Conservation (phyloP, 2,329 filamentous ascomycete species). For the Cercospora nicotianae region DNA sequence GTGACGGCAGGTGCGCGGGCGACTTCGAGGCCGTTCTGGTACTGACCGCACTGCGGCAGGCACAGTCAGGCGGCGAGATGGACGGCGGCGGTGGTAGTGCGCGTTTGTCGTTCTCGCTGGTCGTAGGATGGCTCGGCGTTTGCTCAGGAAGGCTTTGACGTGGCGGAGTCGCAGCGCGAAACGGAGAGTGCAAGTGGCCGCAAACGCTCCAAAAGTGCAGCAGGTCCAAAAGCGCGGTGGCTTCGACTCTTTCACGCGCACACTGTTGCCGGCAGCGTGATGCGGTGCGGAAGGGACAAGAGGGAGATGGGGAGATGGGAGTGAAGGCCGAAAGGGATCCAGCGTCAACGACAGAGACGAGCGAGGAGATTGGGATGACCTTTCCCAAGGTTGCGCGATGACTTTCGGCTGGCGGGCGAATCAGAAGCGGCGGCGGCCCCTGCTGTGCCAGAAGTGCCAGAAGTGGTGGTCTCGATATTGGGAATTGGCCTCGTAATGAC, state of each 20-base stretch:
- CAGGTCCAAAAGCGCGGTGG: not conserved
- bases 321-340: not conserved
- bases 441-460: not conserved
- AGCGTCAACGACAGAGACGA: slow-evolving; percentile 2
- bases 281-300: slow-evolving; percentile 3
- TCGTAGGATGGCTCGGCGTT: slow-evolving; percentile 7
- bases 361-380: slow-evolving; percentile 4
- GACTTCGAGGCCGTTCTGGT: not conserved
- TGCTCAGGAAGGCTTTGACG: slow-evolving; percentile 14
- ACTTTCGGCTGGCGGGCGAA: not conserved
- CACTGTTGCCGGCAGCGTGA: slow-evolving; percentile 20
- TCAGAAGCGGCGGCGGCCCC: not conserved
- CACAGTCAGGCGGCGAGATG: slow-evolving; percentile 4
- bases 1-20: slow-evolving; percentile 5
- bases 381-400: not conserved
- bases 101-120: slow-evolving; percentile 14
- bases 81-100: slow-evolving; percentile 7
- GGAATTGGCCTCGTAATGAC: not conserved
- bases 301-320: slow-evolving; percentile 7
- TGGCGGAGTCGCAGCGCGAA: slow-evolving; percentile 18
- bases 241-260: slow-evolving; percentile 13
- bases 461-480: not conserved
- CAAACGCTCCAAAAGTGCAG: not conserved
- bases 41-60: not conserved
- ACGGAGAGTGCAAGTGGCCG: not conserved